Evolutionary conservation across 306 rosid genomes (phyloP).

Genomic region (Quercus agrifolia): DNA sequence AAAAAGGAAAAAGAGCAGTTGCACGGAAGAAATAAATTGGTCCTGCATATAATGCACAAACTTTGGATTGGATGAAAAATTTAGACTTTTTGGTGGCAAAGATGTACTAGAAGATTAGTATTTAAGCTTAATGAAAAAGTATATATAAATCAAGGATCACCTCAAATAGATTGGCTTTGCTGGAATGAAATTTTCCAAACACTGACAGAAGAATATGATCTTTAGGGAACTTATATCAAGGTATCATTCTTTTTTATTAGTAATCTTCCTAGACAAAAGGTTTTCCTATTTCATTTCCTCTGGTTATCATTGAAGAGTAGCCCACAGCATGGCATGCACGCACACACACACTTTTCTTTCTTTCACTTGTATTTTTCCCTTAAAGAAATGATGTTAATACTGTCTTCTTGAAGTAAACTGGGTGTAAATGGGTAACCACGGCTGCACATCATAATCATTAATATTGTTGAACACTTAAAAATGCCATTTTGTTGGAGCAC

Average conservation of each 20-base stretch:
- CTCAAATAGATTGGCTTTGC: no score
- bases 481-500: constrained; percentile 31
- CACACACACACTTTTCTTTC: not conserved
- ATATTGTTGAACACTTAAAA: not conserved
- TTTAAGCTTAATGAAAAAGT: no score
- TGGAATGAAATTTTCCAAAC: no score
- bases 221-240: no score
- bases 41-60: constrained; percentile 23
- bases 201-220: not conserved
- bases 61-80: constrained; percentile 40
- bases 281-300: no score
- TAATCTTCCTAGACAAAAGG: no score
- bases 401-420: no score
- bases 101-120: constrained; percentile 26
- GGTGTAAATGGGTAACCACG: no score
- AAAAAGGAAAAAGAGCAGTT: constrained; percentile 12
- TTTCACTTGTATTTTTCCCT: not conserved
- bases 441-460: no score
- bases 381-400: no score
- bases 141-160: no score
- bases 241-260: no score
- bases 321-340: not conserved
- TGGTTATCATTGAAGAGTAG: constrained; percentile 23
- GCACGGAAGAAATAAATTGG: constrained; percentile 27
- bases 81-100: constrained; percentile 15